Percentiles rank a stretch among this genome's conserved stretches.
phyloP scores from a whole-genome alignment of 192 early-diverging fungal genomes.

The Backusella psychrophila region DNA sequence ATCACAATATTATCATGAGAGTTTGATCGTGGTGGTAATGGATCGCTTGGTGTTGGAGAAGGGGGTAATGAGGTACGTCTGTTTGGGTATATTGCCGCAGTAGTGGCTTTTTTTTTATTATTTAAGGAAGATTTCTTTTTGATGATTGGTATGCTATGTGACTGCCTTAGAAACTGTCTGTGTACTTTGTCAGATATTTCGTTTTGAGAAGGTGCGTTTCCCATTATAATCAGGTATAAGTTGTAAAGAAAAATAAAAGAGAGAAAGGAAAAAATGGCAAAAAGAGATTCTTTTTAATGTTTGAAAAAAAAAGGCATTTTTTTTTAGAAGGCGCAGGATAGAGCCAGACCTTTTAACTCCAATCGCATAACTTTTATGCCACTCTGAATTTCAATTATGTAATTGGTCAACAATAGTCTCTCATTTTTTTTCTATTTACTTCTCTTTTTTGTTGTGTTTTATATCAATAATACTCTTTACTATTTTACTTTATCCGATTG shows the following conservation, averaged over 20 bases:
- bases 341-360: background rate
- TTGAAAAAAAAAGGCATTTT: background rate
- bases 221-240: background rate
- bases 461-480: background rate
- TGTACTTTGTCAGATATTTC: background rate
- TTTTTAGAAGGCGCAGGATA: background rate
- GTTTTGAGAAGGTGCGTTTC: background rate
- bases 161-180: background rate
- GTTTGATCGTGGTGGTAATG: background rate
- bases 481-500: background rate
- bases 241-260: background rate
- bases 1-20: background rate
- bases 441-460: background rate
- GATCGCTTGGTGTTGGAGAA: background rate
- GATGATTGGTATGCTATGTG: background rate
- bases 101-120: background rate
- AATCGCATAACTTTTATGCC: slow-evolving; percentile 4
- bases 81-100: background rate
- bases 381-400: background rate
- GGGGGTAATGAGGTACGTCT: background rate
- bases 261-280: background rate
- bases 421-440: background rate
- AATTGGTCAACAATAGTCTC: background rate
- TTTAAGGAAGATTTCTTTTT: background rate
- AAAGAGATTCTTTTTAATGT: background rate